phyloP scores from a whole-genome alignment of 345 rosid genomes.

The Cardamine occulta region DNA sequence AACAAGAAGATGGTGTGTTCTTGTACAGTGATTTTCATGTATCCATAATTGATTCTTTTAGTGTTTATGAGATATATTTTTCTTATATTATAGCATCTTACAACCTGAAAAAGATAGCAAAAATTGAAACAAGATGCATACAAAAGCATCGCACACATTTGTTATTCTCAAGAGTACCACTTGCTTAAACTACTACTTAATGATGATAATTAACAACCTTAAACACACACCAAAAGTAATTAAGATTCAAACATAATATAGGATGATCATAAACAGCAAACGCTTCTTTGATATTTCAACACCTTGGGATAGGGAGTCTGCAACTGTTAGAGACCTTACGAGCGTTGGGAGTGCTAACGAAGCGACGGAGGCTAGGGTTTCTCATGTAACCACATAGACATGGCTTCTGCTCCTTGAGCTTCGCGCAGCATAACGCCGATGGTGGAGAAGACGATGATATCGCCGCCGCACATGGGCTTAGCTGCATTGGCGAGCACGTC shows the following conservation, averaged over 20 bases:
- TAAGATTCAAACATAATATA: slow-evolving; percentile 4
- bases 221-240: slow-evolving; percentile 27
- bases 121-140: slow-evolving; percentile 31
- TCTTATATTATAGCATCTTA: slow-evolving; percentile 25
- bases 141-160: slow-evolving; percentile 35
- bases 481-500: slow-evolving; percentile 75
- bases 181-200: neutral
- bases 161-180: slow-evolving; percentile 26
- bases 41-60: slow-evolving; percentile 29
- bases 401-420: slow-evolving; percentile 84
- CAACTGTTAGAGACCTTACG: slow-evolving; percentile 85
- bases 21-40: slow-evolving; percentile 29
- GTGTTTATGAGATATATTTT: too few species aligned
- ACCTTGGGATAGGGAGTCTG: slow-evolving; percentile 84
- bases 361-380: slow-evolving; percentile 71
- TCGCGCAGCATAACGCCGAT: slow-evolving; percentile 67
- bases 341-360: slow-evolving; percentile 83
- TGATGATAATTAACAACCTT: neutral
- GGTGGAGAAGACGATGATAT: slow-evolving; percentile 76
- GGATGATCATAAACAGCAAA: slow-evolving; percentile 19
- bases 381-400: slow-evolving; percentile 86
- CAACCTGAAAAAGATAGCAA: slow-evolving; percentile 29
- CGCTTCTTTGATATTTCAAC: slow-evolving; percentile 43
- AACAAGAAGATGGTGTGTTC: slow-evolving; percentile 12
- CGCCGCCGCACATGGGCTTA: slow-evolving; percentile 83